Conservation (phyloP, 1,139 yeast species). For the Geotrichum phurueaensis region DNA sequence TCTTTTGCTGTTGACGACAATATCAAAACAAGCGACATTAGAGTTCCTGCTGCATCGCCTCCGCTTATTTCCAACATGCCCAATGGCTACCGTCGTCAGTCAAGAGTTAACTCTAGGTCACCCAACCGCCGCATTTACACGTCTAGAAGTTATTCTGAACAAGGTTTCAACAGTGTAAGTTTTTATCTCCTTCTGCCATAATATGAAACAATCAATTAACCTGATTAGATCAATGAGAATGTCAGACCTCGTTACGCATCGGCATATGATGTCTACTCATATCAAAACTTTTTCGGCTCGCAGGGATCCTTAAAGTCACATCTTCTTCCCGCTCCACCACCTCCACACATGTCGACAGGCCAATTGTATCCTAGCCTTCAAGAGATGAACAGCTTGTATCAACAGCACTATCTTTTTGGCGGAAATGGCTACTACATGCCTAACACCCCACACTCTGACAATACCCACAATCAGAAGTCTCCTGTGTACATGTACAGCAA, state of each 20-base stretch:
- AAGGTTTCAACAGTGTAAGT: conserved; percentile 6
- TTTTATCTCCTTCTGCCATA: neutral
- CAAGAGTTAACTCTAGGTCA: neutral
- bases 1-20: conserved; percentile 19
- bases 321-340: conserved; percentile 10
- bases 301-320: conserved; percentile 10
- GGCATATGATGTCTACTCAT: conserved; percentile 9
- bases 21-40: conserved; percentile 15
- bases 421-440: conserved; percentile 3
- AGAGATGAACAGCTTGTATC: conserved; percentile 14
- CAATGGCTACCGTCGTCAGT: conserved; percentile 4
- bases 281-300: neutral
- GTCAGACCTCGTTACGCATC: conserved; percentile 10
- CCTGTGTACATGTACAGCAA: conserved; percentile 5
- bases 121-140: conserved; percentile 3
- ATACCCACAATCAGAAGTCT: conserved; percentile 2
- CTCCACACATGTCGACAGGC: conserved; percentile 1
- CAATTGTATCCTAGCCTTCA: conserved; percentile 15
- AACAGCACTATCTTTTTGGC: conserved; percentile 8
- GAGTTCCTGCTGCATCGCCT: conserved; percentile 20
- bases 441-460: neutral
- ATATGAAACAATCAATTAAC: neutral
- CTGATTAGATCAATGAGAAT: conserved; percentile 8
- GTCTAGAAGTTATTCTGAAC: conserved; percentile 15
- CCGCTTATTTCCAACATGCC: conserved; percentile 12